These are phyloP conservation scores for Aaosphaeria pasadenensis DNA, from an alignment of 2,329 filamentous ascomycete species.

Conservation along the genomic window DNA sequence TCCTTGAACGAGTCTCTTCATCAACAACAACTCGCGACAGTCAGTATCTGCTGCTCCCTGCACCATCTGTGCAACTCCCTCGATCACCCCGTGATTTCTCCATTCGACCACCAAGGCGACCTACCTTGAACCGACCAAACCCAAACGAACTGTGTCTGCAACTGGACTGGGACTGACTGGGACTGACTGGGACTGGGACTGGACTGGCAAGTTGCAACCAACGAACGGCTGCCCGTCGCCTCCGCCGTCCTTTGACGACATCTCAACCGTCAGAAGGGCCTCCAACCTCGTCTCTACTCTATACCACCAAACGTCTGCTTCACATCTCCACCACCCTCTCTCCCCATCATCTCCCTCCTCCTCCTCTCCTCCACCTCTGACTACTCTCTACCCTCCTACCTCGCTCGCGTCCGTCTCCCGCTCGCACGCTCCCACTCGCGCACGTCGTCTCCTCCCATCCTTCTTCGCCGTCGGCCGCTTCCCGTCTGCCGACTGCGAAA, in stretches of 20 bases:
- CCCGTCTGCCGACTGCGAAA: slow-evolving; percentile 2
- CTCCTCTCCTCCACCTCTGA: slow-evolving; percentile 6
- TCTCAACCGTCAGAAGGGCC: too few species aligned
- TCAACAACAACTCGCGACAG: not conserved
- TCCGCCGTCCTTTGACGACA: too few species aligned
- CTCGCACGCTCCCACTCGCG: not conserved
- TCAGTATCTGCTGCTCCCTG: not conserved
- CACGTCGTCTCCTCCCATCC: not conserved
- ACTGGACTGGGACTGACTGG: too few species aligned
- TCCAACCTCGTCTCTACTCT: too few species aligned
- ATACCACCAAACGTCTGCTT: slow-evolving; percentile 35
- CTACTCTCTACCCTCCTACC: slow-evolving; percentile 21
- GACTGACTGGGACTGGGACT: too few species aligned
- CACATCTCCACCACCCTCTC: slow-evolving; percentile 11
- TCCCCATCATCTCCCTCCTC: slow-evolving; percentile 7
- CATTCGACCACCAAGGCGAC: too few species aligned
- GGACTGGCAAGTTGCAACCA: too few species aligned
- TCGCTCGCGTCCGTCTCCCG: slow-evolving; percentile 11
- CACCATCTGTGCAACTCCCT: not conserved
- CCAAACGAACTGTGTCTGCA: too few species aligned
- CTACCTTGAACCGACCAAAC: too few species aligned
- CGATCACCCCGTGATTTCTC: too few species aligned
- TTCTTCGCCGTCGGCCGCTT: not conserved
- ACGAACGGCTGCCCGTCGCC: too few species aligned
- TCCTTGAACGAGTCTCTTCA: too few species aligned